Conservation (phyloP, 768 basidiomycete genomes). For the Boletellus ananas region DNA sequence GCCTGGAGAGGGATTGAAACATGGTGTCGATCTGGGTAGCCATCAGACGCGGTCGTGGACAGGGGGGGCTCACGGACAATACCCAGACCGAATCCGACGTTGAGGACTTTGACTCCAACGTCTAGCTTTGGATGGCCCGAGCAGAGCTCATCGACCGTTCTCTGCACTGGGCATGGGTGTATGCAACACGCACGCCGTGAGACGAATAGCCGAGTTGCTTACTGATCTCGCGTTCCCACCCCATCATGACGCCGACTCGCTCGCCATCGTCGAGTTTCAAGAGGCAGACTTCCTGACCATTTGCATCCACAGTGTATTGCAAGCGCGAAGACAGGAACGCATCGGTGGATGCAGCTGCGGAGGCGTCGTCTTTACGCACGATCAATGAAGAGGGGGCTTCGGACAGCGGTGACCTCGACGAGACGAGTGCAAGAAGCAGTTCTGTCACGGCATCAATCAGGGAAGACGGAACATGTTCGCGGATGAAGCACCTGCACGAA, state of each 20-base stretch:
- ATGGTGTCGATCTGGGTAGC: slow-evolving; percentile 68
- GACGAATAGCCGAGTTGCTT: slow-evolving; percentile 17
- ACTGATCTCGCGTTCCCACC: slow-evolving; percentile 90
- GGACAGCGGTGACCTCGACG: slow-evolving; percentile 37
- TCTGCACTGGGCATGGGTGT: slow-evolving; percentile 51
- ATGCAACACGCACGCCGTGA: slow-evolving; percentile 8
- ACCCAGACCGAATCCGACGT: slow-evolving; percentile 92
- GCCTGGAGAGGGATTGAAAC: slow-evolving; percentile 61
- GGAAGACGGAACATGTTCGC: slow-evolving; percentile 2
- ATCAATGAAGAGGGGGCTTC: slow-evolving; percentile 33
- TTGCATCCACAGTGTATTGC: slow-evolving; percentile 60
- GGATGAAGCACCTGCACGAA: slow-evolving; percentile 69
- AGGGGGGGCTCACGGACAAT: slow-evolving; percentile 50
- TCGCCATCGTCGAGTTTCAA: slow-evolving; percentile 56
- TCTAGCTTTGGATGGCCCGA: slow-evolving; percentile 43
- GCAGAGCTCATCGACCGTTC: slow-evolving; percentile 69
- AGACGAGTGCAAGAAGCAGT: slow-evolving; percentile 63
- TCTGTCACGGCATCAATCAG: slow-evolving; percentile 40
- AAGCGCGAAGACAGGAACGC: slow-evolving; percentile 71
- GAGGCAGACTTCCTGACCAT: slow-evolving; percentile 82
- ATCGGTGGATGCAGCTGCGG: slow-evolving; percentile 58
- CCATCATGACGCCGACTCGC: slow-evolving; percentile 99
- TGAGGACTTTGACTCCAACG: slow-evolving; percentile 64
- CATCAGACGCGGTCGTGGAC: slow-evolving; percentile 6
- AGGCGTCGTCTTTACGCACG: slow-evolving; percentile 48